Evolutionary conservation across 768 basidiomycete genomes (phyloP).

Genomic region (Russula foetens): DNA sequence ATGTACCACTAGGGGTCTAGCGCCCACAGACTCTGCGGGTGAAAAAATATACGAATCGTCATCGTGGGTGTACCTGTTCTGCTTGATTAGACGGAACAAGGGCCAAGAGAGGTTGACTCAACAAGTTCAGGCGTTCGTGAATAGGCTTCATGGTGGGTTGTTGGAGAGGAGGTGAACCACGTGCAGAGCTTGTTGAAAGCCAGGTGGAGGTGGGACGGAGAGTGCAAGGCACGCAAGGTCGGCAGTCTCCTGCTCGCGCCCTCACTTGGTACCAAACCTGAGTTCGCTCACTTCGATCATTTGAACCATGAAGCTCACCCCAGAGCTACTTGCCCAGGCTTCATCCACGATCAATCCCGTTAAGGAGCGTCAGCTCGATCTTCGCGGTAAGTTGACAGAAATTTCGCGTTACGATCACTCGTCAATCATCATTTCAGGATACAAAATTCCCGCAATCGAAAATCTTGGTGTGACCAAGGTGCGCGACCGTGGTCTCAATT

Average conservation of each 20-base stretch:
- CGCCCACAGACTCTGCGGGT: conserved; percentile 53
- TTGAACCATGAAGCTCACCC: conserved; percentile 76
- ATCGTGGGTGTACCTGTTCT: conserved; percentile 52
- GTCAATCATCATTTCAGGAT: conserved; percentile 35
- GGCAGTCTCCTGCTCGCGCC: too few relatives aligned
- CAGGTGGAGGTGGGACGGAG: neutral
- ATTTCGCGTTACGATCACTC: conserved; percentile 2
- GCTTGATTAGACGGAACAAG: conserved; percentile 17
- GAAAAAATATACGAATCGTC: conserved; percentile 74
- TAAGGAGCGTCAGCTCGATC: conserved; percentile 87
- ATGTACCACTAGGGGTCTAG: conserved; percentile 62
- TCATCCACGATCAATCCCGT: conserved; percentile 71
- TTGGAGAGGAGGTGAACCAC: conserved; percentile 22
- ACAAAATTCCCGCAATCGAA: conserved; percentile 93
- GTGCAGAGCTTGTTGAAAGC: neutral
- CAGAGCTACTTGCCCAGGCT: conserved; percentile 82
- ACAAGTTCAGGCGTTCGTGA: conserved; percentile 67
- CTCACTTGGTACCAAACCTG: too few relatives aligned
- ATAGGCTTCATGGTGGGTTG: conserved; percentile 50
- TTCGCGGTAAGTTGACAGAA: conserved; percentile 55
- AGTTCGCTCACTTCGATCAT: too few relatives aligned
- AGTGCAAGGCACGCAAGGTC: too few relatives aligned
- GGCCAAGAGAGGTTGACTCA: conserved; percentile 25
- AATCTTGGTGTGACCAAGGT: conserved; percentile 91
- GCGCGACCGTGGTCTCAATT: conserved; percentile 27